A percentile compares a stretch with the other conserved stretches of the same genome.
These are phyloP conservation scores for Asterochloris erici DNA, from an alignment of 139 green algal genomes.

Conservation along the genomic window DNA sequence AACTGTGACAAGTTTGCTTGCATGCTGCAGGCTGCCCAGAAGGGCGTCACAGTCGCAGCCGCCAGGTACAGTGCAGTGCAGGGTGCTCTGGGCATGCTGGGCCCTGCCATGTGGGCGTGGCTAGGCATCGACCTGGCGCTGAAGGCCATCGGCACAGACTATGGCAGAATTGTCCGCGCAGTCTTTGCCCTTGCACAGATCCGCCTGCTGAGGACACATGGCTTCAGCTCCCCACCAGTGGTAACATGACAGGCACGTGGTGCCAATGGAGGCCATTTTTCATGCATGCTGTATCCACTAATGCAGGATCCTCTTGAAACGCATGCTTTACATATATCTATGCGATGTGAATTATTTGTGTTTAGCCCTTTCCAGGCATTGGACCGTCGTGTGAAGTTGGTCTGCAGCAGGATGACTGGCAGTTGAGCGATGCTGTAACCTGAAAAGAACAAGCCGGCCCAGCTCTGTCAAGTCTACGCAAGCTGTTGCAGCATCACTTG, in stretches of 20 bases:
- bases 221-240: slow-evolving; percentile 20
- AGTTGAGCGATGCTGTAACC: background rate
- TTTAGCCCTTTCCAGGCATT: too few species aligned
- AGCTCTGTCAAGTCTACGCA: background rate
- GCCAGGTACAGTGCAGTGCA: slow-evolving; percentile 61
- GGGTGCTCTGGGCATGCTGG: slow-evolving; percentile 58
- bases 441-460: background rate
- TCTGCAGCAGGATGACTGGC: too few species aligned
- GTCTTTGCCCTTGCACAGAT: slow-evolving; percentile 78
- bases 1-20: background rate
- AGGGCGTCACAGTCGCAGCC: slow-evolving; percentile 40
- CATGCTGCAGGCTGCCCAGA: slow-evolving; percentile 46
- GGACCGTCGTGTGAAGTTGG: too few species aligned
- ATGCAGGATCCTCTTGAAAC: too few species aligned
- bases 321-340: too few species aligned
- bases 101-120: slow-evolving; percentile 74
- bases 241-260: too few species aligned
- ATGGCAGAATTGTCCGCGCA: slow-evolving; percentile 59
- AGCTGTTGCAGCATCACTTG: slow-evolving; percentile 31
- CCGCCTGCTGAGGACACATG: slow-evolving; percentile 45
- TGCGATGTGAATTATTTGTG: too few species aligned
- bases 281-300: too few species aligned
- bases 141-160: slow-evolving; percentile 76
- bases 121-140: slow-evolving; percentile 71
- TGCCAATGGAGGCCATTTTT: too few species aligned